Base-by-base conservation (phyloP, 768 basidiomycete genomes). In the Mycena latifolia region DNA sequence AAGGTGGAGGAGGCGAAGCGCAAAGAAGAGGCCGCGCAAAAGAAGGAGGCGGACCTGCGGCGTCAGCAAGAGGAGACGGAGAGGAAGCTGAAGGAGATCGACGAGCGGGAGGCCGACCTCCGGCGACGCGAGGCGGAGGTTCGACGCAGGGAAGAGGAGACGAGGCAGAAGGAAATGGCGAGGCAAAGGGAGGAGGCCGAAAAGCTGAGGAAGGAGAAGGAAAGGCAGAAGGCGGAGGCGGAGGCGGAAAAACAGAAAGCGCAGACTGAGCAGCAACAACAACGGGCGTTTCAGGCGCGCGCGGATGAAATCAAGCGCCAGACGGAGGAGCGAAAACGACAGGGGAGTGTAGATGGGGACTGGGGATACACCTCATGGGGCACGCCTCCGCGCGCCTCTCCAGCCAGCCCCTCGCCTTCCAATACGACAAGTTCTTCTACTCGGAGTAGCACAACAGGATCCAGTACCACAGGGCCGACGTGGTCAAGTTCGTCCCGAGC, bases 291-390 rank as follows among this genome's bases (percentile, higher is more conserved):
- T 69, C 78, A 77, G 43, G 76, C 76, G 65, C 78, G 82, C n/a
- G 83, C 80, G 47, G 82, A 82, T 45, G 82, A 83, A 25, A 79
- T 82, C 54, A 77, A 71, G 54, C 79, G 78, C n/a, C 79, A 77
- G 15, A 68, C 73, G n/a, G 81, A 82, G 60, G 83, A 86, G 64
- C 81, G 84, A 31, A 84, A 82, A 25, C 78, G 81, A 12, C 82
- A 84, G 50, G 80, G 81, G 55, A 84, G 79, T 61, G 63, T 74
- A n/a, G 79, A 79, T 5, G 55, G 73, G n/a, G 82, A 79, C 47
- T 80, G 80, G 78, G 54, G 68, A 2, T 73, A 77, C 4, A 66
- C 72, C 24, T 56, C 64, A 17, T 59, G 63, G 63, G 48, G 54
- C 29, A 61, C 63, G 10, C 43, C 61, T 28, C 39, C 43, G 29